These are phyloP conservation scores for Emergomyces africanus DNA, from an alignment of 2,329 filamentous ascomycete species.

Conservation along the genomic window DNA sequence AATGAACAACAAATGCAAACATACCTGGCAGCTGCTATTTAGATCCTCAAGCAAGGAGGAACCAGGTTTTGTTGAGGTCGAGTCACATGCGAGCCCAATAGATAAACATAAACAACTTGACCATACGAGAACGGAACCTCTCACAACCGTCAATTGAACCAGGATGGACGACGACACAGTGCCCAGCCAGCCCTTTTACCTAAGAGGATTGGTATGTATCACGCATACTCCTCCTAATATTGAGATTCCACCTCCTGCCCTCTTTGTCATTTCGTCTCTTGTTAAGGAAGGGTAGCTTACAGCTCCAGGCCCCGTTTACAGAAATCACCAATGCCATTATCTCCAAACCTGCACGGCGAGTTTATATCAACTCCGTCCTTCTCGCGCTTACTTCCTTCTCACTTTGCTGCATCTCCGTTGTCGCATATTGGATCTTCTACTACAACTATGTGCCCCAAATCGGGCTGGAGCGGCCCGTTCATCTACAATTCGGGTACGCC, in stretches of 20 bases:
- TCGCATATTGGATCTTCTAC: constrained; percentile 57
- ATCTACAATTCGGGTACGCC: constrained; percentile 52
- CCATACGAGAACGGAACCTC: neutral
- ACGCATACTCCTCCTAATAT: neutral
- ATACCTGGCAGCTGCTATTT: neutral
- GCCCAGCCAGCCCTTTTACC: constrained; percentile 2
- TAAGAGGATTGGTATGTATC: constrained; percentile 3
- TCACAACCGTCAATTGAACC: neutral
- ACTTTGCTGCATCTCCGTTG: constrained; percentile 45
- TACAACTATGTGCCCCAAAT: constrained; percentile 54
- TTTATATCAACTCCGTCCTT: constrained; percentile 49
- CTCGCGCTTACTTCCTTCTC: constrained; percentile 40
- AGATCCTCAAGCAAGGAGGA: too few species aligned
- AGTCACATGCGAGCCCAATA: neutral
- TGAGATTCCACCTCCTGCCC: neutral
- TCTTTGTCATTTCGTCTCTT: neutral
- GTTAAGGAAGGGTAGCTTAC: constrained; percentile 28
- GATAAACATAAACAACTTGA: neutral
- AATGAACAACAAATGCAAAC: neutral
- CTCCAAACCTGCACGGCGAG: constrained; percentile 49
- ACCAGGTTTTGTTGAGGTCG: neutral
- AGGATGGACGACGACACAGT: neutral
- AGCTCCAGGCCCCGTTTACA: constrained; percentile 38
- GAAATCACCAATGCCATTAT: constrained; percentile 42
- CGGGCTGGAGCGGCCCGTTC: constrained; percentile 47